Percentiles rank a stretch among this genome's conserved stretches.
Conservation (phyloP, 179 eudicot genomes). For the Sideroxylon spinosum region DNA sequence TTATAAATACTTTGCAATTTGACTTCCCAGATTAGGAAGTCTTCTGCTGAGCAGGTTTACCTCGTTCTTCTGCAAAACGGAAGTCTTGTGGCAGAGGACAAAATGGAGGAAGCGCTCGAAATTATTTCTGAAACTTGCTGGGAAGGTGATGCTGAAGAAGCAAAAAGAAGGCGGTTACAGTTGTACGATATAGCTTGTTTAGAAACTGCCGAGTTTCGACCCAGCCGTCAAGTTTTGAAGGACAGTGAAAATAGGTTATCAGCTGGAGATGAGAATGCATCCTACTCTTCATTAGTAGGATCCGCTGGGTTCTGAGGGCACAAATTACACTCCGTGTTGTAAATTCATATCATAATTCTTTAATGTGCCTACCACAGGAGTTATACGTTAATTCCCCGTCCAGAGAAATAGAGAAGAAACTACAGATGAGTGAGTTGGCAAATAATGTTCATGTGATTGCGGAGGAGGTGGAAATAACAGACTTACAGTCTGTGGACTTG, state of each 20-base stretch:
- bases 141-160: constrained; percentile 88
- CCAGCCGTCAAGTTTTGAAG: constrained; percentile 25
- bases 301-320: constrained; percentile 63
- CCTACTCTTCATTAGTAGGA: constrained; percentile 80
- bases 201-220: constrained; percentile 34
- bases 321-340: not conserved
- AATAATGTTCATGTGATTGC: not conserved
- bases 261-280: constrained; percentile 71
- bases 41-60: constrained; percentile 88
- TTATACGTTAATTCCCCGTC: not conserved
- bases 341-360: not conserved
- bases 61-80: constrained; percentile 76
- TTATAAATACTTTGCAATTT: not conserved
- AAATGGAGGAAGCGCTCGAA: constrained; percentile 73
- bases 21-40: constrained; percentile 69
- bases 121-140: constrained; percentile 81
- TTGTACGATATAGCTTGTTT: constrained; percentile 57
- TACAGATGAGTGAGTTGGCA: not conserved
- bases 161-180: constrained; percentile 50
- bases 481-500: not conserved
- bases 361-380: not conserved
- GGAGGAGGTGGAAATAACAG: not conserved
- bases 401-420: not conserved
- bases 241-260: constrained; percentile 24
- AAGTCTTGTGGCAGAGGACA: constrained; percentile 53